Conservation (phyloP, 73 alveolate genomes). For the Blepharisma japonicum region DNA sequence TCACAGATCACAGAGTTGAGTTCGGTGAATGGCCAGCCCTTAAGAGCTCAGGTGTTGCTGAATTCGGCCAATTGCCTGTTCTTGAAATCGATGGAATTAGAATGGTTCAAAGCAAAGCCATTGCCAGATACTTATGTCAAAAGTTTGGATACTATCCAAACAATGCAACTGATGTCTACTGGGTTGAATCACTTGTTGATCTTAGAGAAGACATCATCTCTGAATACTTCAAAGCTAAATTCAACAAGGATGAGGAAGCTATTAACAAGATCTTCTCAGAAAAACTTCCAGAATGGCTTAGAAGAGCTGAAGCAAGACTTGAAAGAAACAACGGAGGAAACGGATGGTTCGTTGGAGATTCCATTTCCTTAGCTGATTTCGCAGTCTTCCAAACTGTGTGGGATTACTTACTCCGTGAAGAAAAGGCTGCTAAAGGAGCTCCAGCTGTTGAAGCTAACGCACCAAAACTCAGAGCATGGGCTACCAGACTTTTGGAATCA, state of each 20-base stretch:
- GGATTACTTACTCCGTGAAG: conserved; percentile 7
- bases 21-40: conserved; percentile 21
- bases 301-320: conserved; percentile 8
- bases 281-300: background rate
- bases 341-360: conserved; percentile 17
- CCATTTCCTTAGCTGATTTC: conserved; percentile 10
- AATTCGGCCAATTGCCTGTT: conserved; percentile 63
- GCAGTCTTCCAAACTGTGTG: background rate
- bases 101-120: conserved; percentile 55
- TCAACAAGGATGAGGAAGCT: background rate
- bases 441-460: background rate
- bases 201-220: conserved; percentile 7
- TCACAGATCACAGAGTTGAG: conserved; percentile 40
- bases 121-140: conserved; percentile 59
- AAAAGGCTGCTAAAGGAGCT: background rate
- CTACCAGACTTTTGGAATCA: background rate
- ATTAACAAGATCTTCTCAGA: background rate
- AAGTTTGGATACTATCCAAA: conserved; percentile 57
- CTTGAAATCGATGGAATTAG: conserved; percentile 61
- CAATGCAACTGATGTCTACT: conserved; percentile 59
- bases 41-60: conserved; percentile 32
- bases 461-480: conserved; percentile 17
- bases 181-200: conserved; percentile 54
- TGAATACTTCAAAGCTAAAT: background rate
- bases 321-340: conserved; percentile 13